Conservation (phyloP, 1,139 yeast genomes). For the Suzukiozyma palmioleophila region DNA sequence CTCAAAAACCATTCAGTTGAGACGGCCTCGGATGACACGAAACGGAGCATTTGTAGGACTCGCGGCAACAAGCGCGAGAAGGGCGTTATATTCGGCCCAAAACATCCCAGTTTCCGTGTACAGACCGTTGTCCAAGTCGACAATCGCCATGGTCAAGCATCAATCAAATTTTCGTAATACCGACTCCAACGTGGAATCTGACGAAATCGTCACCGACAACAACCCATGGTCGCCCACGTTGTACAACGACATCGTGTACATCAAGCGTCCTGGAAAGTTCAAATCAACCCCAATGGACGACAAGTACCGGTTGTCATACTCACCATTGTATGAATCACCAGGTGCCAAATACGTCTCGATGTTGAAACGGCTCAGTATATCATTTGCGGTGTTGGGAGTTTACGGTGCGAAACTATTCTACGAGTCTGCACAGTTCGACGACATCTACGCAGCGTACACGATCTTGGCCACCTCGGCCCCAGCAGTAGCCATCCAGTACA, state of each 20-base stretch:
- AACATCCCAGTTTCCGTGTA: not conserved
- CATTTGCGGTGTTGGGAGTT: conserved; percentile 51
- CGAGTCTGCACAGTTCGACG: conserved; percentile 55
- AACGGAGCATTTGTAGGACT: no score
- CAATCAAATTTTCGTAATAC: conserved; percentile 21
- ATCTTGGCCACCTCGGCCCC: conserved; percentile 42
- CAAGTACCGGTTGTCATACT: conserved; percentile 47
- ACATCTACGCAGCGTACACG: conserved; percentile 45
- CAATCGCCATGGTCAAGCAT: conserved; percentile 5
- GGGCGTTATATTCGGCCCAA: not conserved
- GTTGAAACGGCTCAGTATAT: conserved; percentile 49
- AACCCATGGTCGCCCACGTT: conserved; percentile 50
- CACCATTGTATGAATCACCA: conserved; percentile 55
- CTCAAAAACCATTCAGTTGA: no score
- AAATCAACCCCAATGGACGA: conserved; percentile 30
- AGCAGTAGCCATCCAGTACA: conserved; percentile 47
- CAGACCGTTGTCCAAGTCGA: not conserved
- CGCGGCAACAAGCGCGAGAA: not conserved
- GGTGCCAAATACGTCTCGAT: conserved; percentile 52
- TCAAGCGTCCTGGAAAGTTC: conserved; percentile 21
- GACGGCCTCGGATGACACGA: no score
- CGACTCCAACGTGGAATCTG: conserved; percentile 38
- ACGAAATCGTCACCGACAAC: conserved; percentile 38
- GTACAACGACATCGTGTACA: conserved; percentile 32
- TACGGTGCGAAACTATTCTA: conserved; percentile 53